These are phyloP conservation scores for Hypoxylon rickii DNA, from an alignment of 495 filamentous ascomycete species.

Conservation along the genomic window DNA sequence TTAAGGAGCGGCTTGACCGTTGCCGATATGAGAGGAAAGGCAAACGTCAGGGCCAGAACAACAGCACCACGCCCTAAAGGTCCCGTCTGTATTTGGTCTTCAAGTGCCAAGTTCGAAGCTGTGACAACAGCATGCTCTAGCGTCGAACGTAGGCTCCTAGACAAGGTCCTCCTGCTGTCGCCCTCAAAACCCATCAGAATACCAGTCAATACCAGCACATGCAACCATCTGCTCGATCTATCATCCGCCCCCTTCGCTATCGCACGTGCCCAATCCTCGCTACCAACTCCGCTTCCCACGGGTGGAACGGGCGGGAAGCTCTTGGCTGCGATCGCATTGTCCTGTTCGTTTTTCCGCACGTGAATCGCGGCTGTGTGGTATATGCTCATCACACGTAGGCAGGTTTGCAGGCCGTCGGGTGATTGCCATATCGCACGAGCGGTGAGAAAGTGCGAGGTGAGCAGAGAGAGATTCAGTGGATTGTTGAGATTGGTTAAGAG, in stretches of 20 bases:
- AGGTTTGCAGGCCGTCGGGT: conserved; percentile 70
- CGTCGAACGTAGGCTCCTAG: conserved; percentile 64
- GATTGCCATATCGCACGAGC: conserved; percentile 86
- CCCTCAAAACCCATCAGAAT: conserved; percentile 81
- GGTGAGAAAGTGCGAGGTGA: conserved; percentile 86
- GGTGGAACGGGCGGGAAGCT: conserved; percentile 42
- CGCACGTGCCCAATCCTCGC: conserved; percentile 82
- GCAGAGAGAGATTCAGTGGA: conserved; percentile 84
- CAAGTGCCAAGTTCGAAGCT: conserved; percentile 77
- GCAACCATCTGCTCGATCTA: conserved; percentile 83
- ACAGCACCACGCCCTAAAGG: conserved; percentile 63
- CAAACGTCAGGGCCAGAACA: conserved; percentile 75
- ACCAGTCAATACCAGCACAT: conserved; percentile 78
- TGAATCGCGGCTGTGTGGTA: conserved; percentile 83
- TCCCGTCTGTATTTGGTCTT: conserved; percentile 51
- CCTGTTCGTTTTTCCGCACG: conserved; percentile 59
- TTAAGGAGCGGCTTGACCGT: conserved; percentile 59
- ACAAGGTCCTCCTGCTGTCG: conserved; percentile 66
- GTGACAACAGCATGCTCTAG: conserved; percentile 78
- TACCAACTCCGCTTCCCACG: conserved; percentile 54
- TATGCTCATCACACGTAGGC: conserved; percentile 78
- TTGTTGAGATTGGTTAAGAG: conserved; percentile 85
- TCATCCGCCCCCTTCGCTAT: conserved; percentile 85
- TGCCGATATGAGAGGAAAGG: conserved; percentile 74
- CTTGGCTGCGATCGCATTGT: conserved; percentile 52